Base-by-base conservation (phyloP, 2,329 filamentous ascomycete species). In the Alternaria arbusti region DNA sequence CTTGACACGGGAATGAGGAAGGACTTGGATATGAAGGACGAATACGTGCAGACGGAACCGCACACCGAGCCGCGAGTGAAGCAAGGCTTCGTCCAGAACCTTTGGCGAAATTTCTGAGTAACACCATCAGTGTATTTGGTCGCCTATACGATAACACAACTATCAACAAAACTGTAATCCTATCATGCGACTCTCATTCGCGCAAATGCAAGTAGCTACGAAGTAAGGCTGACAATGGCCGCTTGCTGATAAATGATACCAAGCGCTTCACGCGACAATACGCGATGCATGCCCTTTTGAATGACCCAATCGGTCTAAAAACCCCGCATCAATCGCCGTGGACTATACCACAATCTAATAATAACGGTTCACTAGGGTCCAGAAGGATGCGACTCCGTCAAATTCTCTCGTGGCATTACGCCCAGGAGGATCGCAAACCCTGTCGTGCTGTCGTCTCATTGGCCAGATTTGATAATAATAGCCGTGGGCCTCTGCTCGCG, bases 1-100 rank as follows among this genome's bases (percentile, higher is more conserved):
- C 64, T 82, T 17, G 77, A 80, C 62, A 71, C 68, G 13, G 80
- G 81, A 6, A 73, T 74, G 65, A 72, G 80, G 47, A 74, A 71
- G 51, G 74, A 82, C 68, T 47, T 82, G 61, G 80, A 82, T 60
- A 60, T 59, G 12, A 70, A 61, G 51, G 68, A 72, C 22, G 68
- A 67, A 7, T 30, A 47, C 8, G 8, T 61, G 10, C 49, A 65
- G 6, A 64, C 61, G 17, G 63, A 63, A 13, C 44, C 54, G 12
- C 28, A 63, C 15, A 60, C 45, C 6, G 55, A 55, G 28, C 30
- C 46, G 11, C 51, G 50, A 3, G 55, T 44, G 8, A 71, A 70
- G 47, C 58, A 69, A 45, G 30, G 60, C 4, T 59, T 64, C 45
- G 13, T 63, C 28, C 62, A 64, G 47, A 59, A 63, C 22, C 26